These are phyloP conservation scores for Aspergillus bombycis DNA, from an alignment of 2,329 filamentous ascomycete genomes.

Conservation along the genomic window DNA sequence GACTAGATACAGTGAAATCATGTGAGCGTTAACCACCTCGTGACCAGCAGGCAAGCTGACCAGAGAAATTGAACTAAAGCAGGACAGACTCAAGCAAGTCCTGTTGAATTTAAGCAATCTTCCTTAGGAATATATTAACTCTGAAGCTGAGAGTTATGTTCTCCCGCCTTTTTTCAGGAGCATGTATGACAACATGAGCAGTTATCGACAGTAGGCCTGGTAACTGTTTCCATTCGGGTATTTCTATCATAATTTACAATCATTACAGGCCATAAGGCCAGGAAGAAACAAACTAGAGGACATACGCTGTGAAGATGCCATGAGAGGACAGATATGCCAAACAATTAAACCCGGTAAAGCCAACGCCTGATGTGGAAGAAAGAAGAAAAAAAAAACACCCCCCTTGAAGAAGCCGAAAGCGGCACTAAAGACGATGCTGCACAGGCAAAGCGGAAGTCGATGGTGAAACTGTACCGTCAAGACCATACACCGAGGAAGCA, in stretches of 20 bases:
- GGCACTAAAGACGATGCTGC: conserved; percentile 22
- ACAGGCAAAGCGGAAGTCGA: conserved; percentile 3
- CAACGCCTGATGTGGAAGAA: neutral
- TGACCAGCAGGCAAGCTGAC: neutral
- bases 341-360: neutral
- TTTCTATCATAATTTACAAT: neutral
- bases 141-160: neutral
- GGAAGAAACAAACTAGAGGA: neutral
- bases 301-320: neutral
- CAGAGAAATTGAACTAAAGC: neutral
- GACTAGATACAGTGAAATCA: neutral
- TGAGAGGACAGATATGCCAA: neutral
- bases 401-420: neutral
- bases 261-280: neutral
- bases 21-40: neutral
- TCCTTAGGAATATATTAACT: neutral
- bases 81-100: neutral
- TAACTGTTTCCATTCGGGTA: neutral
- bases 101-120: neutral
- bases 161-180: neutral
- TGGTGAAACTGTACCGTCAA: neutral
- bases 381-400: neutral
- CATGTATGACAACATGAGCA: neutral
- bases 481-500: too few species aligned
- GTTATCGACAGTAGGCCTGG: neutral